A percentile compares a stretch with the other conserved stretches of the same genome.
phyloP scores from a whole-genome alignment of 768 basidiomycete genomes.

The Phylloporus sp. region DNA sequence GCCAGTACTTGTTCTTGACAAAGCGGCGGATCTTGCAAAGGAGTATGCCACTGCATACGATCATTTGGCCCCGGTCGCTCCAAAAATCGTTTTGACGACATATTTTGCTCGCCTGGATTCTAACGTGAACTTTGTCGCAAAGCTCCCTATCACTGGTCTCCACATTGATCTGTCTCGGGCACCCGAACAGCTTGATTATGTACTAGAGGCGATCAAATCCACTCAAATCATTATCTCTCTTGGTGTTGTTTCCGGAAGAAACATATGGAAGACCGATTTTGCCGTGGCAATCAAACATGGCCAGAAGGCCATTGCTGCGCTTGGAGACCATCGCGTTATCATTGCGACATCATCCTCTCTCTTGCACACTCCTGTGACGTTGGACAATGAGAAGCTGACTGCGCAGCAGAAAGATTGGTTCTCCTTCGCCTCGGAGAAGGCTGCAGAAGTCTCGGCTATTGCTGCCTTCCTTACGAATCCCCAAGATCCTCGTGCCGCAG shows the following conservation, averaged over 20 bases:
- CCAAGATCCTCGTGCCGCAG: slow-evolving; percentile 65
- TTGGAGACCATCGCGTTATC: slow-evolving; percentile 87
- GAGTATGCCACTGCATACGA: slow-evolving; percentile 79
- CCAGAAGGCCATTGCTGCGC: slow-evolving; percentile 77
- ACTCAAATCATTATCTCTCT: slow-evolving; percentile 83
- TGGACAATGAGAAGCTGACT: slow-evolving; percentile 88
- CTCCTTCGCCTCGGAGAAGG: slow-evolving; percentile 97
- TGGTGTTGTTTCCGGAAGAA: slow-evolving; percentile 95
- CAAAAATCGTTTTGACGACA: slow-evolving; percentile 91
- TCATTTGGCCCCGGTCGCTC: slow-evolving; percentile 75
- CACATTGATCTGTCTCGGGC: slow-evolving; percentile 98
- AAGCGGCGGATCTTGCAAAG: slow-evolving; percentile 68
- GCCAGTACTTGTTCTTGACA: slow-evolving; percentile 92
- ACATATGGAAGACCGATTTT: slow-evolving; percentile 99
- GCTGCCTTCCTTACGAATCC: slow-evolving; percentile 84
- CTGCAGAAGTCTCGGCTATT: slow-evolving; percentile 81
- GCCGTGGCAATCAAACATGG: slow-evolving; percentile 73
- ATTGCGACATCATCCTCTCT: slow-evolving; percentile 96
- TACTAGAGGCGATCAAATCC: slow-evolving; percentile 77
- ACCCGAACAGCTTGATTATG: slow-evolving; percentile 80
- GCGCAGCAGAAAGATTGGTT: slow-evolving; percentile 94
- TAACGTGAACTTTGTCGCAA: slow-evolving; percentile 83
- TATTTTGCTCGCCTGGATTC: slow-evolving; percentile 96
- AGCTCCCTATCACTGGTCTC: slow-evolving; percentile 89
- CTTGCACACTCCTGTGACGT: slow-evolving; percentile 95